These are phyloP conservation scores for Neofusicoccum sp. DNA, from an alignment of 2,329 filamentous ascomycete genomes.

Conservation along the genomic window DNA sequence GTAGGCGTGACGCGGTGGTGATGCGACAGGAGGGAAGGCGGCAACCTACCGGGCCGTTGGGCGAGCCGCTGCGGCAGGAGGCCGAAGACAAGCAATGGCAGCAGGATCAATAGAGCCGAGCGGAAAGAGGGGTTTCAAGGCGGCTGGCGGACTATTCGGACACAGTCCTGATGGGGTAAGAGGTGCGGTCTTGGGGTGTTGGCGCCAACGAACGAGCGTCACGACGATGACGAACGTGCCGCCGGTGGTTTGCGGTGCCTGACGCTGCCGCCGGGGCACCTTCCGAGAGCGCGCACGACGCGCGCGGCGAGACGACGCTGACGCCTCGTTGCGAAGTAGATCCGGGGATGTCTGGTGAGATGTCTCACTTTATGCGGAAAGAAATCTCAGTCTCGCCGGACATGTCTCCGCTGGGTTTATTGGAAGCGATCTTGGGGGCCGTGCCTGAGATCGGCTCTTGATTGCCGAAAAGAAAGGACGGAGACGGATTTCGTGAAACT, in stretches of 20 bases:
- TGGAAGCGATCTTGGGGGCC: not conserved
- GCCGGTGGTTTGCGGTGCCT: too few species aligned
- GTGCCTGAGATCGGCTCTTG: not conserved
- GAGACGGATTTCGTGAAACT: not conserved
- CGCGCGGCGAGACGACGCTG: not conserved
- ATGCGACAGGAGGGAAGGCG: not conserved
- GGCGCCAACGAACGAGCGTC: too few species aligned
- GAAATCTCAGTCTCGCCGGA: not conserved
- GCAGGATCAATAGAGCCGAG: not conserved
- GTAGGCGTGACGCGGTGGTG: not conserved
- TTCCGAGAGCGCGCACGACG: not conserved
- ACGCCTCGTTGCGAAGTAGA: not conserved
- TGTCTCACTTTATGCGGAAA: not conserved
- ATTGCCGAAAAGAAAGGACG: not conserved
- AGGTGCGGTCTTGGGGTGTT: not conserved
- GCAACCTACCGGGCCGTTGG: too few species aligned
- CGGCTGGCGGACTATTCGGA: not conserved
- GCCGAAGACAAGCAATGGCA: not conserved
- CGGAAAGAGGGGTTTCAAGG: not conserved
- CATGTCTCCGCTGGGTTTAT: not conserved
- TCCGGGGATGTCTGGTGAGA: not conserved
- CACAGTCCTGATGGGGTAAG: not conserved
- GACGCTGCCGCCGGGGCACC: too few species aligned
- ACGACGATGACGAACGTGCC: too few species aligned
- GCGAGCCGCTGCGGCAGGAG: too few species aligned